Evolutionary conservation across 768 basidiomycete species (phyloP).

Genomic region (Heimioporus sp.): DNA sequence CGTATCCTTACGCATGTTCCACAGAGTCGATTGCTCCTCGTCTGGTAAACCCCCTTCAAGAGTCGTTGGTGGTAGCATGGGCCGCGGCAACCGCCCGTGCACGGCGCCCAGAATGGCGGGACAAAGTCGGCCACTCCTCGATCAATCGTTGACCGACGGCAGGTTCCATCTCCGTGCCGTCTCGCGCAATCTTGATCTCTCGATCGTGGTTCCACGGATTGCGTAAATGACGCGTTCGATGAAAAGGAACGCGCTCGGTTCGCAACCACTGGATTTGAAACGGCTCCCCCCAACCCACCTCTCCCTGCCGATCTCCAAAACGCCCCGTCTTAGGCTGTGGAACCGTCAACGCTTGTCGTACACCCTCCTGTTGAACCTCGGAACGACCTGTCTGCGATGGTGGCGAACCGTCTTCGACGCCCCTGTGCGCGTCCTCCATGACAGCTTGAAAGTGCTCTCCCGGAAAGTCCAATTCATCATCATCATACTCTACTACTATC

Average conservation of each 20-base stretch:
- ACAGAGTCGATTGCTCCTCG: no score
- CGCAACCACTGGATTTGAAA: slow-evolving; percentile 86
- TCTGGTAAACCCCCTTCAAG: no score
- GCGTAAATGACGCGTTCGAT: slow-evolving; percentile 71
- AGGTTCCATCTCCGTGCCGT: slow-evolving; percentile 93
- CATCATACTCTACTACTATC: neutral
- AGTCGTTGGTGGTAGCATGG: no score
- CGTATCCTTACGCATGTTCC: no score
- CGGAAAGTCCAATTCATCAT: no score
- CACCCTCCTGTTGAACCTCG: no score
- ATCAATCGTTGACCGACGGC: slow-evolving; percentile 62
- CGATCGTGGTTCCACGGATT: slow-evolving; percentile 93
- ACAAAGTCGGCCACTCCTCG: slow-evolving; percentile 60
- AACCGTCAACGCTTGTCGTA: no score
- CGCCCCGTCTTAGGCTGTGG: neutral
- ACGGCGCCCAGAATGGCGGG: slow-evolving; percentile 10
- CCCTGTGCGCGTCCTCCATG: slow-evolving; percentile 18
- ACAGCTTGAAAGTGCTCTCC: slow-evolving; percentile 16
- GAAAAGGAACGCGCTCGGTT: slow-evolving; percentile 70
- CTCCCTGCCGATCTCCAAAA: slow-evolving; percentile 14
- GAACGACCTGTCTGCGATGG: neutral
- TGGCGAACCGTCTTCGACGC: slow-evolving; percentile 17
- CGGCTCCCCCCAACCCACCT: slow-evolving; percentile 63
- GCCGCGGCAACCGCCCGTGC: slow-evolving; percentile 1
- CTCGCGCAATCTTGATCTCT: slow-evolving; percentile 79